Base-by-base conservation (phyloP, 306 rosid genomes). In the Lablab purpureus region DNA sequence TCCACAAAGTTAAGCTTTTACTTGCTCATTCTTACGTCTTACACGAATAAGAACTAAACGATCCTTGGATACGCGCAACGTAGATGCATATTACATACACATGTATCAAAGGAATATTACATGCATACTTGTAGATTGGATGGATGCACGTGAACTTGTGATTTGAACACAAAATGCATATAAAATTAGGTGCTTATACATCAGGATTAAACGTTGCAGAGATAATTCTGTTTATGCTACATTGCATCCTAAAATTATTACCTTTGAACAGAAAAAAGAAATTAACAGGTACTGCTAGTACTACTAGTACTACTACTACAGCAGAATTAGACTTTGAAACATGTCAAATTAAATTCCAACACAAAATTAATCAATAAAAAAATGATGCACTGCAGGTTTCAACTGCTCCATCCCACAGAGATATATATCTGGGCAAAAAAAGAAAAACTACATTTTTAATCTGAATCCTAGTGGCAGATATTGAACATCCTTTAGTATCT, bases 391-490 rank as follows among this genome's bases (percentile, higher is more conserved):
- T 85, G 88, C 70, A 91, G 79, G 98, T 86, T 89, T 89, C 84
- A 90, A 88, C 90, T 89, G 86, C 93, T 90, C 89, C 89, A 87
- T 89, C 90, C 94, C 97, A 89, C 84, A 89, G 82, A 75, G 73
- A 89, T 43, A 40, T 40, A 40, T 71, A 86, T 82, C 78, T 76
- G 80, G 81, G 78, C 77, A 79, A 85, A 79, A 82, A 50, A n/a
- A 50, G 25, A 19, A 70, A 79, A 76, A 73, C 92, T 91, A 94
- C 90, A 89, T 86, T 84, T 55, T 25, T 9, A 69, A 88, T 70
- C 91, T 89, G 81, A 86, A 90, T 86, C 97, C 97, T 91, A 91
- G 84, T 80, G 94, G 91, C 92, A 95, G 93, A 92, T 88, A 91
- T 87, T 83, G 90, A 89, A 88, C 98, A 91, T 86, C 89, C 87